Percentiles rank a stretch among this genome's conserved stretches.
These are phyloP conservation scores for Yamadazyma sp. DNA, from an alignment of 805 yeast species.

Conservation along the genomic window DNA sequence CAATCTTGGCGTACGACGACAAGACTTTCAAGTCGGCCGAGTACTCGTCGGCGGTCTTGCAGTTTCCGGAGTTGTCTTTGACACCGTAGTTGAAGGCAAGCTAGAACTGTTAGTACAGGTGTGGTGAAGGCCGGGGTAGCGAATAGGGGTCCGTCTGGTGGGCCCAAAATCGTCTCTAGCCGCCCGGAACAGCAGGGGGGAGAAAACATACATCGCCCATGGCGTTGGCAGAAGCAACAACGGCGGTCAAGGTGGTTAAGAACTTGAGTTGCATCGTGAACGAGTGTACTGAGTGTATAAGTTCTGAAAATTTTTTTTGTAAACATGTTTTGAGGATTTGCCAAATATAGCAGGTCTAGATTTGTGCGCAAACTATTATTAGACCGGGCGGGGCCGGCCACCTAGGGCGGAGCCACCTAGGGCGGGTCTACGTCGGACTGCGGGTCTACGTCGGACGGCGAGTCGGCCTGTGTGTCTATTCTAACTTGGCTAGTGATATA, in stretches of 20 bases:
- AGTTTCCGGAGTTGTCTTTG: conserved; percentile 66
- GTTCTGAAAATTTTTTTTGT: conserved; percentile 15
- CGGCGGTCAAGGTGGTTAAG: conserved; percentile 48
- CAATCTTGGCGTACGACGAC: conserved; percentile 56
- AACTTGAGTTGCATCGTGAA: conserved; percentile 39
- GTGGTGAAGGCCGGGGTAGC: conserved; percentile 1
- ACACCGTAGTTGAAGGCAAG: conserved; percentile 89
- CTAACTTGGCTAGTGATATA: conserved; percentile 49
- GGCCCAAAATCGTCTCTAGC: no score
- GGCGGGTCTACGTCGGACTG: no score
- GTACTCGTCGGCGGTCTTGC: conserved; percentile 75
- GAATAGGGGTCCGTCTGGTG: conserved; percentile 1
- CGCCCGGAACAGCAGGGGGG: no score
- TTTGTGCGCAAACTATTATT: conserved; percentile 7
- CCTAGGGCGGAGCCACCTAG: no score
- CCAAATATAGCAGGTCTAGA: conserved; percentile 16
- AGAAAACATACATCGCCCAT: conserved; percentile 57
- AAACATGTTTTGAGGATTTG: conserved; percentile 9
- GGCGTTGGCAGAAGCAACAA: conserved; percentile 52
- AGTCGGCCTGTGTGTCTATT: no score
- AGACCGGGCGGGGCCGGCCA: no score
- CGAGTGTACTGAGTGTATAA: conserved; percentile 13
- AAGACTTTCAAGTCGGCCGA: conserved; percentile 62
- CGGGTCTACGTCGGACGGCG: no score
- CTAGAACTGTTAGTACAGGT: conserved; percentile 21